Evolutionary conservation across 345 rosid genomes (phyloP).

Genomic region (Linum lewisii): DNA sequence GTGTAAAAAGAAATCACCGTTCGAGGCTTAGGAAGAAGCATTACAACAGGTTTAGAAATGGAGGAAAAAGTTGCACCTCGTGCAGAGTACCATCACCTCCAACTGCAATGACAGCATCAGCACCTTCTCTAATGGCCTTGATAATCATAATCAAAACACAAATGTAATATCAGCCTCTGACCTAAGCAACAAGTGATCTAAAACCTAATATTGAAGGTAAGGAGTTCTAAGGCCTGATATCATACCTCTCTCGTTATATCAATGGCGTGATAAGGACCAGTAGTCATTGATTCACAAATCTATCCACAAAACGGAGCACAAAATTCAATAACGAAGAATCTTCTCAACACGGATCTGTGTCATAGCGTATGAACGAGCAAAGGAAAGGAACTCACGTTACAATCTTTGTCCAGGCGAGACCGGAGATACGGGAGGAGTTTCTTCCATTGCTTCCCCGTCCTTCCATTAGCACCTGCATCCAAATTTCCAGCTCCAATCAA

Average conservation of each 20-base stretch:
- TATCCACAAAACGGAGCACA: constrained; percentile 19
- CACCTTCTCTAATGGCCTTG: constrained; percentile 88
- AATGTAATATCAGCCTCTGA: background rate
- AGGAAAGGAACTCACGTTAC: constrained; percentile 46
- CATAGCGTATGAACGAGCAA: background rate
- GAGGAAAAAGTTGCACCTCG: constrained; percentile 41
- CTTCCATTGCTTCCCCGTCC: constrained; percentile 85
- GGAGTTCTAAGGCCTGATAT: background rate
- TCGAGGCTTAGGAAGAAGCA: background rate
- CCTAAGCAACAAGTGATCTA: constrained; percentile 10
- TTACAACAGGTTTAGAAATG: background rate
- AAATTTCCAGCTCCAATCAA: constrained; percentile 10
- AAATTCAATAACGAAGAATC: background rate
- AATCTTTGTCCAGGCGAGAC: constrained; percentile 61
- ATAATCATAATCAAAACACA: constrained; percentile 10
- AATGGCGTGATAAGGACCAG: constrained; percentile 89
- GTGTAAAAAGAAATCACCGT: background rate
- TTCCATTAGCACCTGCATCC: constrained; percentile 79
- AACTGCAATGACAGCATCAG: constrained; percentile 94
- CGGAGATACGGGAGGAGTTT: constrained; percentile 72
- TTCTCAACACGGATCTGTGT: too few relatives aligned
- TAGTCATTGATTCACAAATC: constrained; percentile 76
- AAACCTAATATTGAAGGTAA: constrained; percentile 9
- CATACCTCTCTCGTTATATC: constrained; percentile 91
- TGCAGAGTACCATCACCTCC: constrained; percentile 99